Conservation (phyloP, 441 rosid genomes). For the Hypseocharis bilobata region DNA sequence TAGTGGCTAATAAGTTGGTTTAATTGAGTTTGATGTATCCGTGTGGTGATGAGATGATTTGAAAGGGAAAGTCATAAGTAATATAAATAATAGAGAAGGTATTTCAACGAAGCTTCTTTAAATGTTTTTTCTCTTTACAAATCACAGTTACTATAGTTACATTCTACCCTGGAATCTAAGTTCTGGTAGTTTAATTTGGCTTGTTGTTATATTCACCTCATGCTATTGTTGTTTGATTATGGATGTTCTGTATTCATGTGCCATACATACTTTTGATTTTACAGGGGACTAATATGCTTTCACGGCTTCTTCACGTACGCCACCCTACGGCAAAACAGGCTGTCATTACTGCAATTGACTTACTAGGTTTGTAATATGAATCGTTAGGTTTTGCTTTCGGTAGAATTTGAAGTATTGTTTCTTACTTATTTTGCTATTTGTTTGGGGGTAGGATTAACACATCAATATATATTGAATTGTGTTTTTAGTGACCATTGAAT, state of each 20-base stretch:
- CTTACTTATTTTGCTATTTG: no score
- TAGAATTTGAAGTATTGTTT: not conserved
- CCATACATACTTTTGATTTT: conserved; percentile 19
- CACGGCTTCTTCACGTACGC: conserved; percentile 92
- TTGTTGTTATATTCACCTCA: conserved; percentile 8
- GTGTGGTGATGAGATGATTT: not conserved
- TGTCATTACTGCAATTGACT: conserved; percentile 93
- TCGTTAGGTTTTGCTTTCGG: not conserved
- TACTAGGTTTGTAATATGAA: conserved; percentile 56
- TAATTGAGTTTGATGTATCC: not conserved
- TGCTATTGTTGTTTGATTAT: not conserved
- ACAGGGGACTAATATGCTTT: conserved; percentile 99
- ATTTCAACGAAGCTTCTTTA: no score
- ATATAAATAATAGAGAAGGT: not conserved
- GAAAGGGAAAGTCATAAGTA: not conserved
- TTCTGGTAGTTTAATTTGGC: conserved; percentile 13
- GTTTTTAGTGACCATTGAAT: not conserved
- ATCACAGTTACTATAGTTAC: not conserved
- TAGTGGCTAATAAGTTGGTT: not conserved
- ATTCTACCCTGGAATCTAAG: not conserved
- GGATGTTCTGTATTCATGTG: not conserved
- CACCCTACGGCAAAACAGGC: conserved; percentile 95
- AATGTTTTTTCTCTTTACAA: not conserved
- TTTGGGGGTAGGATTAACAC: no score
- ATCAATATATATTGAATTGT: not conserved